Evolutionary conservation across 139 green algal species (phyloP), one percentile per base, ranked within the genome.

Genomic region (Nannochloris sp.): DNA sequence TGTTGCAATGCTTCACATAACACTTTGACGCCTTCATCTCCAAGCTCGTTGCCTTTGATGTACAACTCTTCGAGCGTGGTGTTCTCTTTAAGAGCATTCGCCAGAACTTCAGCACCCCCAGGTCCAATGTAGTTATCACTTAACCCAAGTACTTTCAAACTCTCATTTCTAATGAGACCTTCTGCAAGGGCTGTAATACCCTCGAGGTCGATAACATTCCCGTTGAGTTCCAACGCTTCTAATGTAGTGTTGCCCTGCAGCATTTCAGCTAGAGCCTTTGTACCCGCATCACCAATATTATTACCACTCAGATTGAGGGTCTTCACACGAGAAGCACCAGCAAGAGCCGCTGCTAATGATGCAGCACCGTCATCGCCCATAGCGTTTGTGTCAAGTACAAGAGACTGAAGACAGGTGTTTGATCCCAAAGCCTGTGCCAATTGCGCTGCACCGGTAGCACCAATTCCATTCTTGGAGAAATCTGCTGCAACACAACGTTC

Each of bases 11-110:
- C 91, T 30, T 85, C 76, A 48, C 78, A 87, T 7, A 98, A 69
- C 25, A 74, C 77, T 62, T 82, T 76, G 14, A 95, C 71, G 0
- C 93, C 93, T 65, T 81, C 81, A 44, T 99, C 83, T 0, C 87
- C 90, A 31, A 97, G 78, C 31, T 93, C 86, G 68, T 97, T 98
- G 39, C 93, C 93, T 77, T 92, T 91, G 31, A 98, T 68, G 31
- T 79, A 73, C 59, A 99, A 77, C 74, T 94, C 83, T 73, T 76
- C 45, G n/a, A 61, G 57, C 2, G 59, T 64, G 7, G 25, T 82
- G 80, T 97, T 97, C 29, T 72, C 25, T 44, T 69, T 64, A 35
- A 97, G 67, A 0, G 85, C 91, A 19, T 87, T 77, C 4, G 77
- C 87, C 51, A 97, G 74, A 33, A 86, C 75, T 14, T 70, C 70